Percentiles rank a stretch among this genome's conserved stretches.
Evolutionary conservation across 2,329 filamentous ascomycete species (phyloP).

Genomic region (Pseudophaeomoniella oleicola): DNA sequence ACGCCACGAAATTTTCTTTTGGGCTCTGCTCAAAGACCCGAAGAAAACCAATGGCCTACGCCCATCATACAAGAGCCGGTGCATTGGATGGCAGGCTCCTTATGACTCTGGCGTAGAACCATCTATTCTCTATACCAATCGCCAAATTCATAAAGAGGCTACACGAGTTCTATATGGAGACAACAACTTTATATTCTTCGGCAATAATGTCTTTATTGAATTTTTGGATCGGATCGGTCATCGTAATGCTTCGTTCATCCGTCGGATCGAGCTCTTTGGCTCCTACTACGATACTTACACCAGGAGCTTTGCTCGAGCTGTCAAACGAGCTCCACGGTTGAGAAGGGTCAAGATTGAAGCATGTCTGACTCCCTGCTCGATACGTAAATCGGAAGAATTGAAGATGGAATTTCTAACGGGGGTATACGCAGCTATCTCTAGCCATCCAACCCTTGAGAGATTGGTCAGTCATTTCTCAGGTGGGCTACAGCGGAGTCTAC

Average conservation of each 20-base stretch:
- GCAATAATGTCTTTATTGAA: not conserved
- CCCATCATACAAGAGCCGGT: not conserved
- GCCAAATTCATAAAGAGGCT: slow-evolving; percentile 6
- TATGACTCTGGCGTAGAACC: slow-evolving; percentile 3
- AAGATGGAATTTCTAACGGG: not conserved
- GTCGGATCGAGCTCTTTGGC: not conserved
- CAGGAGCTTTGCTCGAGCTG: not conserved
- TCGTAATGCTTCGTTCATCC: not conserved
- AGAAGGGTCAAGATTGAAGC: not conserved
- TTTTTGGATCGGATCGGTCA: not conserved
- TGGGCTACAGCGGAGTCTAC: not conserved
- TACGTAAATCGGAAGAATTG: not conserved
- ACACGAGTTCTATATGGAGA: slow-evolving; percentile 6
- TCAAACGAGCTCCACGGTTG: not conserved
- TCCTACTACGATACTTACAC: not conserved
- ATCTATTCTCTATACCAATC: slow-evolving; percentile 4
- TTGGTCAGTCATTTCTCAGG: not conserved
- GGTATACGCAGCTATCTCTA: not conserved
- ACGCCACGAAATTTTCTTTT: not conserved
- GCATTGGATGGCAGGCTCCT: not conserved
- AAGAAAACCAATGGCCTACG: not conserved
- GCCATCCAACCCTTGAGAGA: not conserved
- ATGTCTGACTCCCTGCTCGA: not conserved
- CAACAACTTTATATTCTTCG: slow-evolving; percentile 5
- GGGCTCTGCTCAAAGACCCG: not conserved